Conservation (phyloP, 2,329 filamentous ascomycete genomes). For the Penicillium sp. region DNA sequence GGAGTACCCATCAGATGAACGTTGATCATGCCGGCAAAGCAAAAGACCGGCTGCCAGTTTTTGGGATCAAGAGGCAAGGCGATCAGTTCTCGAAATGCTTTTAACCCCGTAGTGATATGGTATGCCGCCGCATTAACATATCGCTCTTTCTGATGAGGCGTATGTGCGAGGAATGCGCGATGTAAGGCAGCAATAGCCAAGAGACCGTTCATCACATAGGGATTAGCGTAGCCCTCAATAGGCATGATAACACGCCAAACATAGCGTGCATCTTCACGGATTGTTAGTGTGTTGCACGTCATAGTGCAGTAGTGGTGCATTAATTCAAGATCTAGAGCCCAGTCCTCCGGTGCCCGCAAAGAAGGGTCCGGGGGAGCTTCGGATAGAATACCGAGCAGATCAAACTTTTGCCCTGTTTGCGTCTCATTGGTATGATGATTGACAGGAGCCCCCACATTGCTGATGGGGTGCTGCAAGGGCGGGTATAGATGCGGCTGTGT, state of each 20-base stretch:
- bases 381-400: constrained; percentile 13
- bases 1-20: constrained; percentile 13
- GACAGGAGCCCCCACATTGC: constrained; percentile 5
- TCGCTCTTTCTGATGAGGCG: constrained; percentile 9
- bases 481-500: neutral
- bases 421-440: neutral
- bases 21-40: constrained; percentile 20
- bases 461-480: neutral
- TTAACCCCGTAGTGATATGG: constrained; percentile 17
- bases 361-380: neutral
- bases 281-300: constrained; percentile 25
- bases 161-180: constrained; percentile 14
- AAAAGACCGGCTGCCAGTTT: constrained; percentile 24
- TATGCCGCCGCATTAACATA: constrained; percentile 17
- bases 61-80: constrained; percentile 14
- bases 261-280: constrained; percentile 24
- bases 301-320: constrained; percentile 44
- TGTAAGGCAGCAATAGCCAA: constrained; percentile 35
- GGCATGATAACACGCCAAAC: constrained; percentile 33
- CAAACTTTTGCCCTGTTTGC: constrained; percentile 1
- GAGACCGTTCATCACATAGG: constrained; percentile 34
- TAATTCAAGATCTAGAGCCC: constrained; percentile 39
- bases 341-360: constrained; percentile 13
- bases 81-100: constrained; percentile 22
- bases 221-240: constrained; percentile 30